Percentiles rank a stretch among this genome's conserved stretches.
These are phyloP conservation scores for Populus davidiana DNA, from an alignment of 345 rosid genomes.

Conservation along the genomic window DNA sequence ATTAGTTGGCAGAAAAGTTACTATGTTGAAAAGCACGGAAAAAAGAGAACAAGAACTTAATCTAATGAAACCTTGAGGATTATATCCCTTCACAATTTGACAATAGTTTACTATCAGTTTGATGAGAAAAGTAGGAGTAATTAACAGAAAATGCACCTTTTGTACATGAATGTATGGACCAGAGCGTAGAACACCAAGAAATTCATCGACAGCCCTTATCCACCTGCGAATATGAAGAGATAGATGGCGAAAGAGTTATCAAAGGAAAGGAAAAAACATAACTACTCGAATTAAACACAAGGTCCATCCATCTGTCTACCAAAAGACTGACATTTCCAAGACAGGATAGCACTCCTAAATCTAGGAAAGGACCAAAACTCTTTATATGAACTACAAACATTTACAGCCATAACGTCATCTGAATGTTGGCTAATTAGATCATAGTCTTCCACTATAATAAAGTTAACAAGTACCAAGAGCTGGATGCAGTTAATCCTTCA, in stretches of 20 bases:
- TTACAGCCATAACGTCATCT: neutral
- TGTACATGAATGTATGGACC: conserved; percentile 64
- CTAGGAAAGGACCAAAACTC: neutral
- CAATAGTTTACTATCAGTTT: neutral
- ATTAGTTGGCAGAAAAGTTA: neutral
- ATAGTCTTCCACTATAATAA: neutral
- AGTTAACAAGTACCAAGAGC: conserved; percentile 52
- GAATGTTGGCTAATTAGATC: neutral
- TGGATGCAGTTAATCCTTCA: conserved; percentile 66
- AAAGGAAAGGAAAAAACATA: neutral
- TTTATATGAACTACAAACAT: neutral
- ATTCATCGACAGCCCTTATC: conserved; percentile 78
- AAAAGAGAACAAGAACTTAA: neutral
- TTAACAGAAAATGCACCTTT: conserved; percentile 35
- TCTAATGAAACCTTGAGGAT: neutral
- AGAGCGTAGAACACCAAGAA: conserved; percentile 55
- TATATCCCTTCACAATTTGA: neutral
- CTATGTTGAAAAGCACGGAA: neutral
- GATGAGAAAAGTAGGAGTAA: neutral
- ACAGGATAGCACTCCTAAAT: neutral
- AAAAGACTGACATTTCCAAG: neutral
- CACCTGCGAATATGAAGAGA: conserved; percentile 53
- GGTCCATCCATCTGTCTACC: neutral
- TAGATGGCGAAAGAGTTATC: neutral
- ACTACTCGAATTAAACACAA: neutral